Percentiles rank a stretch among this genome's conserved stretches.
These are phyloP conservation scores for Aechmea fasciata DNA, from an alignment of 176 grass and related monocot genomes.

Conservation along the genomic window DNA sequence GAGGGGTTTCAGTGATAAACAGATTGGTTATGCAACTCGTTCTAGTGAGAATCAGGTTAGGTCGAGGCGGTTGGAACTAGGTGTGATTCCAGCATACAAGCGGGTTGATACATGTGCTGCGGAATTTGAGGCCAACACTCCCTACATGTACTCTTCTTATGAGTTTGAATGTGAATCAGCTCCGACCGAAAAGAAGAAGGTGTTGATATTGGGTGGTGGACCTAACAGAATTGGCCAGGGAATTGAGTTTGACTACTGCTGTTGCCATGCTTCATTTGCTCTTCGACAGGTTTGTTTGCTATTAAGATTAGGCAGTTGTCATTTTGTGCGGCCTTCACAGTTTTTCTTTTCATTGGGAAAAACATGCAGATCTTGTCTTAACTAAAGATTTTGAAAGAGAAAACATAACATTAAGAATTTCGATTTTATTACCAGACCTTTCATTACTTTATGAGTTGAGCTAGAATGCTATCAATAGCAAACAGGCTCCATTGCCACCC, in stretches of 20 bases:
- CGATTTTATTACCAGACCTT: not conserved
- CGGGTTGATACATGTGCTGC: conserved; percentile 98
- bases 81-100: conserved; percentile 75
- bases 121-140: conserved; percentile 97
- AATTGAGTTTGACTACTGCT: conserved; percentile 99
- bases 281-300: conserved; percentile 65
- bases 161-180: conserved; percentile 88
- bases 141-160: conserved; percentile 98
- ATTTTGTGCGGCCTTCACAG: not conserved
- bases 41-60: conserved; percentile 76
- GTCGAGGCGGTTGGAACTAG: conserved; percentile 48
- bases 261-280: conserved; percentile 95
- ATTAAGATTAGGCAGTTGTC: conserved; percentile 2
- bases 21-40: conserved; percentile 81
- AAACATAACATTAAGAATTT: not conserved
- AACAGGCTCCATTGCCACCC: no score
- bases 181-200: conserved; percentile 82
- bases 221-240: conserved; percentile 96
- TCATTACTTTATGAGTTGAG: not conserved
- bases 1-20: conserved; percentile 87
- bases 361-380: no score
- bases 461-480: no score
- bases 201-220: conserved; percentile 95
- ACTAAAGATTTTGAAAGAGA: no score
- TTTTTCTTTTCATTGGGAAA: not conserved